Conservation (phyloP, 179 eudicot genomes). For the Patellifolia procumbens region DNA sequence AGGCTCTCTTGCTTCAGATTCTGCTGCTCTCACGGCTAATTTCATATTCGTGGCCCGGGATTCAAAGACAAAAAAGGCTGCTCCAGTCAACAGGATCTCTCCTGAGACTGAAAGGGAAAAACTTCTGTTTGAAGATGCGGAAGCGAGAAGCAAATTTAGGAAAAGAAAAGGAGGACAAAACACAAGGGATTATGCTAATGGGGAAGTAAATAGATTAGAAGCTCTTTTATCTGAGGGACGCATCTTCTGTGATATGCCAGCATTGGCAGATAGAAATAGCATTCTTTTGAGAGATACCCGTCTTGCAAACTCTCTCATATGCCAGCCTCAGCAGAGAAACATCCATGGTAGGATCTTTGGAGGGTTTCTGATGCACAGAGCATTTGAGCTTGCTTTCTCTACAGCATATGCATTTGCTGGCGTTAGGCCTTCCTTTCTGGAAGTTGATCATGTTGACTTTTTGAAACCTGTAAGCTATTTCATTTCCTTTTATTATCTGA, state of each 20-base stretch:
- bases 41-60: conserved; percentile 98
- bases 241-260: conserved; percentile 97
- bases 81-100: conserved; percentile 72
- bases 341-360: conserved; percentile 97
- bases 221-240: conserved; percentile 81
- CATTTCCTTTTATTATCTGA: neutral
- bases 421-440: conserved; percentile 73
- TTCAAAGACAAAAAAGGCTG: conserved; percentile 82
- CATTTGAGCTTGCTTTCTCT: conserved; percentile 92
- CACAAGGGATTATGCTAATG: conserved; percentile 46
- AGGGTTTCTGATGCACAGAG: conserved; percentile 96
- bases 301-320: conserved; percentile 85
- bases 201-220: conserved; percentile 44
- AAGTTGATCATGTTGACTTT: conserved; percentile 98
- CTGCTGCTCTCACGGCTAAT: conserved; percentile 81
- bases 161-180: conserved; percentile 56
- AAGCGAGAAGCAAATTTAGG: conserved; percentile 63
- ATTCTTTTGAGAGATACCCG: conserved; percentile 88
- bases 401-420: conserved; percentile 95
- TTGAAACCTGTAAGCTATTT: conserved; percentile 71
- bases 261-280: conserved; percentile 95
- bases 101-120: conserved; percentile 86
- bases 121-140: conserved; percentile 72
- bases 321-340: conserved; percentile 98
- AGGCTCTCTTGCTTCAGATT: conserved; percentile 46